Percentiles rank a stretch among this genome's conserved stretches.
These are phyloP conservation scores for Heliocybe sulcata DNA, from an alignment of 1,284 basidiomycete genomes.

Conservation along the genomic window DNA sequence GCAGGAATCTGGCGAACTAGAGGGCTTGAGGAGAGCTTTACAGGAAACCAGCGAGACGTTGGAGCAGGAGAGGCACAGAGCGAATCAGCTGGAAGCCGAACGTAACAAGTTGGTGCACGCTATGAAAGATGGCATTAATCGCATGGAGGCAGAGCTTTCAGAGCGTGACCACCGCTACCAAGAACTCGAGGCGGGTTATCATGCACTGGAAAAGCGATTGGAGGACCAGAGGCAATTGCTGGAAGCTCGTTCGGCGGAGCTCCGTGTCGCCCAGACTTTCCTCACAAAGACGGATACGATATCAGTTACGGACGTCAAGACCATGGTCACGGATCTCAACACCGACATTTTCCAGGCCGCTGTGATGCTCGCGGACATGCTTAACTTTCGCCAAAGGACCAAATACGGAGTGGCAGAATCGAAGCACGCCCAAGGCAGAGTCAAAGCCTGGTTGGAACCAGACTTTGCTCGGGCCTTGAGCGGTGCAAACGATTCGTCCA, in stretches of 20 bases:
- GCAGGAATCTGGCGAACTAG: no score
- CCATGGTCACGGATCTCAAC: not conserved
- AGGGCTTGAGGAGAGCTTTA: no score
- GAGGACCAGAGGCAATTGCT: not conserved
- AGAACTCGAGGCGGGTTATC: not conserved
- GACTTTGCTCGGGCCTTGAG: not conserved
- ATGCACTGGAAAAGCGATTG: not conserved
- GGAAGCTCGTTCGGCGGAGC: not conserved
- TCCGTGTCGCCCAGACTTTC: not conserved
- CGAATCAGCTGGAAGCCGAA: not conserved
- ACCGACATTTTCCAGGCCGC: not conserved
- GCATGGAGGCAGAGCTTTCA: not conserved
- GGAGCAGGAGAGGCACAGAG: no score
- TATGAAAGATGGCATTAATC: not conserved
- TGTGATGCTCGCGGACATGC: not conserved
- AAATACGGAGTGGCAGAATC: not conserved
- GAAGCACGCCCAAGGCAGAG: not conserved
- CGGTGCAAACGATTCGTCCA: not conserved
- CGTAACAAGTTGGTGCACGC: not conserved
- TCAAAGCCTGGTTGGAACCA: not conserved
- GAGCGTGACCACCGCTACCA: not conserved
- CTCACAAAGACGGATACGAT: not conserved
- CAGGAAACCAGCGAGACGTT: no score
- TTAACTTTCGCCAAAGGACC: not conserved
- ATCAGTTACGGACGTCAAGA: not conserved